phyloP scores from a whole-genome alignment of 2,329 filamentous ascomycete genomes.

The Microdochium paspali region DNA sequence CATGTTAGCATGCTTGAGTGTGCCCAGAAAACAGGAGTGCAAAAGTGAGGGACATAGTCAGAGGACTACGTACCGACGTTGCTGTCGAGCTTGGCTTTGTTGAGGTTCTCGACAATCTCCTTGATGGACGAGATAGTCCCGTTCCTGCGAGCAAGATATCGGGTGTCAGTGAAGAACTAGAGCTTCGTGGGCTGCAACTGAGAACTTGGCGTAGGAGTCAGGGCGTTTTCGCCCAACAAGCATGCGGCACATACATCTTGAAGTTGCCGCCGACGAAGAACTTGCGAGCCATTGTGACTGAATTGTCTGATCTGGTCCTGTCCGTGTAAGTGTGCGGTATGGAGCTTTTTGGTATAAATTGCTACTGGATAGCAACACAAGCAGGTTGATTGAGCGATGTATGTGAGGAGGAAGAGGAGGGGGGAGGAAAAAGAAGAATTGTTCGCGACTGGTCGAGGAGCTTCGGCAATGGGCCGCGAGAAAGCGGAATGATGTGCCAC shows the following conservation, averaged over 20 bases:
- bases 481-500: background rate
- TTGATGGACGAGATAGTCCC: slow-evolving; percentile 84
- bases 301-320: slow-evolving; percentile 14
- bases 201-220: too few species aligned
- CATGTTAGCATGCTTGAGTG: background rate
- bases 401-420: background rate
- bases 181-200: too few species aligned
- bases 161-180: slow-evolving; percentile 10
- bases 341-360: background rate
- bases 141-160: slow-evolving; percentile 55
- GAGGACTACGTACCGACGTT: slow-evolving; percentile 52
- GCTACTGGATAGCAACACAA: slow-evolving; percentile 2
- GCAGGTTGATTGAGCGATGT: background rate
- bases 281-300: slow-evolving; percentile 76
- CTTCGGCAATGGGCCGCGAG: background rate
- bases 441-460: background rate
- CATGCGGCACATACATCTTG: slow-evolving; percentile 66
- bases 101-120: slow-evolving; percentile 82
- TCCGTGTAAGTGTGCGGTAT: background rate
- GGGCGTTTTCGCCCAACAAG: slow-evolving; percentile 4
- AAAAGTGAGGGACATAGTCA: background rate
- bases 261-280: slow-evolving; percentile 99
- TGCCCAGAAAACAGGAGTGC: background rate
- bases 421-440: too few species aligned
- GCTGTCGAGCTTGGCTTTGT: slow-evolving; percentile 70